Evolutionary conservation across 2,329 filamentous ascomycete genomes (phyloP).

Genomic region (Aspergillus aculeatinus): DNA sequence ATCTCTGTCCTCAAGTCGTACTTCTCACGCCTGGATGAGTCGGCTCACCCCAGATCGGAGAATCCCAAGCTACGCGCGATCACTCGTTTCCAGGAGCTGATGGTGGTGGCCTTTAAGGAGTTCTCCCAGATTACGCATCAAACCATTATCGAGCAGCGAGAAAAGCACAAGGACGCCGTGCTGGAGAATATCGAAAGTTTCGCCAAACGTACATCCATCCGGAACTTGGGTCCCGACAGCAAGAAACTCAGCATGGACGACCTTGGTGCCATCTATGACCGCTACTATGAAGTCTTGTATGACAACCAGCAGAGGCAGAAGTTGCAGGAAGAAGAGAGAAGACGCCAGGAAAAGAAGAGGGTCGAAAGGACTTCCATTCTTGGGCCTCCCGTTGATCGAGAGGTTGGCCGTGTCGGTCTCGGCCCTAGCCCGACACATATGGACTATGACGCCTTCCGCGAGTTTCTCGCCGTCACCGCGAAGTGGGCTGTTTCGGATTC

Average conservation of each 20-base stretch:
- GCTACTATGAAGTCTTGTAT: conserved; percentile 89
- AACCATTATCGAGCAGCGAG: conserved; percentile 82
- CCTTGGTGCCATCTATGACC: conserved; percentile 85
- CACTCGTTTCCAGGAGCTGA: conserved; percentile 94
- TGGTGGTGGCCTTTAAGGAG: conserved; percentile 99
- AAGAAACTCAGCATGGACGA: conserved; percentile 85
- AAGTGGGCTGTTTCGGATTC: conserved; percentile 93
- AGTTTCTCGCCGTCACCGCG: conserved; percentile 84
- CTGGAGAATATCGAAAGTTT: conserved; percentile 96
- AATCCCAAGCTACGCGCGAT: conserved; percentile 93
- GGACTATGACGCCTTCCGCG: conserved; percentile 95
- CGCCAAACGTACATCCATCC: conserved; percentile 91
- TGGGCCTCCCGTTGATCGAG: conserved; percentile 57
- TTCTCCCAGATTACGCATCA: conserved; percentile 93
- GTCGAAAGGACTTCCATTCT: conserved; percentile 41
- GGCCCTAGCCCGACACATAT: conserved; percentile 88
- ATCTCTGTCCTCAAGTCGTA: conserved; percentile 95
- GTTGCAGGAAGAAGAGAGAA: conserved; percentile 72
- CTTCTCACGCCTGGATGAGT: conserved; percentile 89
- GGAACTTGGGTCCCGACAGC: conserved; percentile 93
- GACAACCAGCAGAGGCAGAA: conserved; percentile 82
- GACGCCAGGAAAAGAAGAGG: conserved; percentile 63
- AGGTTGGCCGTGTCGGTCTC: conserved; percentile 82
- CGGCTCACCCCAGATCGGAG: conserved; percentile 90
- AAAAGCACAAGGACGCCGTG: conserved; percentile 92